Evolutionary conservation across 441 rosid species (phyloP).

Genomic region (Arabidopsis hybrid): DNA sequence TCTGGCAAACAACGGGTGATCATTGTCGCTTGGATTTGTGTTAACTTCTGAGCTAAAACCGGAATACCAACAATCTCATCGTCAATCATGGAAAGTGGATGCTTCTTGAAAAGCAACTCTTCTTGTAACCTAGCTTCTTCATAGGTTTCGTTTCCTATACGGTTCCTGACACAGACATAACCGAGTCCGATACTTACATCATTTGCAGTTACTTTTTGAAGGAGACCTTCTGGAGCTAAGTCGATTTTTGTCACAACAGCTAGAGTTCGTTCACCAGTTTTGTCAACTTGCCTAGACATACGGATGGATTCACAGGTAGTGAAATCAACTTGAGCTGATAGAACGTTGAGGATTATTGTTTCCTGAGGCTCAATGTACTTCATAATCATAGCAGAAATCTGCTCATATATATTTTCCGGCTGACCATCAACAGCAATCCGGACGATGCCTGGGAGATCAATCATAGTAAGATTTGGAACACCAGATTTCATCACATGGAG

Average conservation of each 20-base stretch:
- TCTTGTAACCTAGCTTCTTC: too few relatives aligned
- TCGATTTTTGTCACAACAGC: constrained; percentile 48
- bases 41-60: background rate
- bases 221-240: constrained; percentile 47
- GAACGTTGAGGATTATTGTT: constrained; percentile 51
- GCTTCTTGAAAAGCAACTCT: too few relatives aligned
- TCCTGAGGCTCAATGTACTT: constrained; percentile 51
- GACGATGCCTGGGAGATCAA: constrained; percentile 52
- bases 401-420: constrained; percentile 47
- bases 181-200: constrained; percentile 17
- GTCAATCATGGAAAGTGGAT: too few relatives aligned
- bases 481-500: constrained; percentile 38
- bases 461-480: constrained; percentile 52
- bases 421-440: constrained; percentile 45
- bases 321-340: constrained; percentile 48
- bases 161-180: background rate
- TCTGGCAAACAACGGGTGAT: background rate
- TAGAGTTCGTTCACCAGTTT: constrained; percentile 45
- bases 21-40: background rate
- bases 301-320: constrained; percentile 6
- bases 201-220: constrained; percentile 48
- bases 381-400: constrained; percentile 47
- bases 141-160: too few relatives aligned
- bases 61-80: background rate
- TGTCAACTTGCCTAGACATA: background rate